Conservation (phyloP, 805 yeast genomes). For the Ogataea ramenticola region DNA sequence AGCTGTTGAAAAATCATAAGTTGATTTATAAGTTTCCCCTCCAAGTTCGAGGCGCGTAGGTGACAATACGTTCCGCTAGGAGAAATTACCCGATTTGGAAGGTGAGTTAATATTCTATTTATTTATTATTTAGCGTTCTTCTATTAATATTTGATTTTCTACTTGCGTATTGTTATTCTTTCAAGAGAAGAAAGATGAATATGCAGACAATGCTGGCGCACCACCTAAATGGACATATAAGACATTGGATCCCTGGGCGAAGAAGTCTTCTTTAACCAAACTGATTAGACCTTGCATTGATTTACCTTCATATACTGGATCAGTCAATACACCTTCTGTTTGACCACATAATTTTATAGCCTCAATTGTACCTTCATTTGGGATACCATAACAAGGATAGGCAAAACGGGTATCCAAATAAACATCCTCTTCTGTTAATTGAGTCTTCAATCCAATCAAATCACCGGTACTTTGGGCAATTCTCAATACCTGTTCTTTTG, state of each 20-base stretch:
- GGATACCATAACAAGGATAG: constrained; percentile 27
- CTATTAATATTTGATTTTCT: background rate
- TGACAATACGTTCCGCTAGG: too few species aligned
- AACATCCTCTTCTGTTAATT: constrained; percentile 19
- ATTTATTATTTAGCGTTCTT: too few species aligned
- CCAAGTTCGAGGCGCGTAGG: too few species aligned
- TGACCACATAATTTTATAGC: constrained; percentile 28
- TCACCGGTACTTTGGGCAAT: constrained; percentile 26
- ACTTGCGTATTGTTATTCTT: background rate
- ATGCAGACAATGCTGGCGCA: constrained; percentile 27
- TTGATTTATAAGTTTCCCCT: background rate
- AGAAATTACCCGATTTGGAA: too few species aligned
- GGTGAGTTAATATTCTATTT: too few species aligned
- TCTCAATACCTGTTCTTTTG: constrained; percentile 27
- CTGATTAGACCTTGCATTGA: constrained; percentile 27
- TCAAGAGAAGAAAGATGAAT: constrained; percentile 13
- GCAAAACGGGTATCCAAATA: constrained; percentile 26
- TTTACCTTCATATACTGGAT: constrained; percentile 31
- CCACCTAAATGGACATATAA: constrained; percentile 27
- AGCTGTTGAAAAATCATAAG: background rate
- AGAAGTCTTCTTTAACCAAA: constrained; percentile 18
- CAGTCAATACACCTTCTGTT: constrained; percentile 29
- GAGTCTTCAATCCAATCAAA: constrained; percentile 21
- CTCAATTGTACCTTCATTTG: constrained; percentile 29
- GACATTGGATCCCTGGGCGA: constrained; percentile 23